Evolutionary conservation across 2,329 filamentous ascomycete species (phyloP), one percentile per base, ranked within the genome.

Genomic region (Monosporascus ibericus): DNA sequence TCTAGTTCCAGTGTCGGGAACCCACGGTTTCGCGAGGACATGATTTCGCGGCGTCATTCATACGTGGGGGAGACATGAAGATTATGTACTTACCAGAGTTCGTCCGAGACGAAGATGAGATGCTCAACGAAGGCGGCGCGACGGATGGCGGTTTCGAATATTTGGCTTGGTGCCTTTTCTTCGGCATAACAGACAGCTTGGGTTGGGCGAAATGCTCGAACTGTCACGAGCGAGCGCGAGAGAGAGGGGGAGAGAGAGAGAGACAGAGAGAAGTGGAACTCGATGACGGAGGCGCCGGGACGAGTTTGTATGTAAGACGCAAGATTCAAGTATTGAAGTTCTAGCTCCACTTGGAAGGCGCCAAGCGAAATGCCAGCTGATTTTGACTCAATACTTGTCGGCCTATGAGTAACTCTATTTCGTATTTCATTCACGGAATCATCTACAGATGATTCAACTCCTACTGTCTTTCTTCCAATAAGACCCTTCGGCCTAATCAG

Each of bases 81-180:
- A 44, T 53, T 42, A 44, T 18, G 47, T 15, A 48, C 55, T 51
- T 52, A 62, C 58, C 58, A 22, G 59, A 53, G 6, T 54, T 60
- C 49, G 67, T 55, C 34, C 61, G 63, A 40, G 69, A 65, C 25
- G 66, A 64, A 14, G 67, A 63, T 34, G 71, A 71, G 50, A 72
- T 70, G 56, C 67, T 69, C 51, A 79, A 68, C 54, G 76, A 75
- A 51, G 76, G 73, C 58, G 80, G 75, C 30, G 75, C 75, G 60
- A 80, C 78, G 55, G 77, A 78, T 61, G 71, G 76, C 59, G 81
- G 81, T 67, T 84, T 85, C 58, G 81, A 80, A 61, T 78, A 81
- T 63, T 73, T 74, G 61, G 69, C 62, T 59, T 76, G 72, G 52
- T 79, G 76, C 68, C 80, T 75, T 76, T 84, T 85, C 74, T 84